A percentile compares a stretch with the other conserved stretches of the same genome.
phyloP scores from a whole-genome alignment of 352 stramenopile species.

The Pseudoperonospora humuli region DNA sequence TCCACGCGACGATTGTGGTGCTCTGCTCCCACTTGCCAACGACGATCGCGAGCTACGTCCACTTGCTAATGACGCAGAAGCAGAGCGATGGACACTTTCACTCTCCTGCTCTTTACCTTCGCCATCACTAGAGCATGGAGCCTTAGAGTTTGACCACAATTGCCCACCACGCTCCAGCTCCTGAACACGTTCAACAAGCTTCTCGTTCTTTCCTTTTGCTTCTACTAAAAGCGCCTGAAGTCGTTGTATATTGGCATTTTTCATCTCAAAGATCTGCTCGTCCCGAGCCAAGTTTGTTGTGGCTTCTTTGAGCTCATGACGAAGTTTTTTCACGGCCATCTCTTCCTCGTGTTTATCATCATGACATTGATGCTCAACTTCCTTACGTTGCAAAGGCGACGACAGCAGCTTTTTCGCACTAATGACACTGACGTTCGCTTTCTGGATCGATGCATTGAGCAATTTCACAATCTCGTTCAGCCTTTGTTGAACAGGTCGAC shows the following conservation, averaged over 20 bases:
- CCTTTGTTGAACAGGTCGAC: too few species aligned
- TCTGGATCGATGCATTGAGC: too few species aligned
- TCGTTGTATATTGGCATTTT: slow-evolving; percentile 63
- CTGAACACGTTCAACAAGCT: slow-evolving; percentile 56
- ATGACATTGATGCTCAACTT: too few species aligned
- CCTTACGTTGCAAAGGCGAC: too few species aligned
- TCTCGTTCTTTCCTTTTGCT: slow-evolving; percentile 70
- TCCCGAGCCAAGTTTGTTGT: too few species aligned
- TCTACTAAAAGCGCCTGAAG: slow-evolving; percentile 49
- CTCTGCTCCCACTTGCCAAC: slow-evolving; percentile 19
- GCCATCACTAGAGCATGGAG: background rate
- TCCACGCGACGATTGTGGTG: slow-evolving; percentile 39
- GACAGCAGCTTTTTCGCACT: too few species aligned
- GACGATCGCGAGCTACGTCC: slow-evolving; percentile 4
- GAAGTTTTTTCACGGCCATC: too few species aligned
- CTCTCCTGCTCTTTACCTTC: slow-evolving; percentile 8
- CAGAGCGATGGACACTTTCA: slow-evolving; percentile 6
- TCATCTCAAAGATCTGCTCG: too few species aligned
- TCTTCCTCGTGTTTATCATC: too few species aligned
- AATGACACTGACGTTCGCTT: too few species aligned
- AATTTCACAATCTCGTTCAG: too few species aligned
- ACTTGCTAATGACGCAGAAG: slow-evolving; percentile 8
- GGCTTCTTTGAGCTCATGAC: too few species aligned
- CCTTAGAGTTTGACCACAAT: slow-evolving; percentile 46
- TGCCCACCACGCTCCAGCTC: slow-evolving; percentile 59